Conservation (phyloP, 2,329 filamentous ascomycete genomes). For the Furcasterigmium sp. region DNA sequence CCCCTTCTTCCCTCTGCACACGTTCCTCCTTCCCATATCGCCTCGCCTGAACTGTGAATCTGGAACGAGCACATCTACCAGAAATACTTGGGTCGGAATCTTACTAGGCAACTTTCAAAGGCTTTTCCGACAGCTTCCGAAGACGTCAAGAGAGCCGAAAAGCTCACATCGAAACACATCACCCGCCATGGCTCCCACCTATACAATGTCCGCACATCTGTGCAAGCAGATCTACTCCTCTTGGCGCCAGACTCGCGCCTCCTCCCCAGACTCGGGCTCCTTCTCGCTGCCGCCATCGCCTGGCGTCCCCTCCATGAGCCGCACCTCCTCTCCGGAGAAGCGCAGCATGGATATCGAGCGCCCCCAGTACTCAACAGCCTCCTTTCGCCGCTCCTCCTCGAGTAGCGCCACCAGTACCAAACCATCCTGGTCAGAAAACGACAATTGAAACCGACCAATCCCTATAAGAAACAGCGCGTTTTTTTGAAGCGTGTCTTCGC, state of each 20-base stretch:
- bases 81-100: too few species aligned
- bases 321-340: conserved; percentile 30
- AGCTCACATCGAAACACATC: conserved; percentile 2
- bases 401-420: conserved; percentile 8
- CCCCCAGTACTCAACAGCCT: conserved; percentile 19
- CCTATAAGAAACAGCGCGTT: too few species aligned
- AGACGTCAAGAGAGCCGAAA: not conserved
- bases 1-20: not conserved
- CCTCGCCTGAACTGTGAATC: not conserved
- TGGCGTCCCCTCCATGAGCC: conserved; percentile 18
- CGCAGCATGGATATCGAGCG: conserved; percentile 43
- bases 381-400: conserved; percentile 21
- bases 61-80: not conserved
- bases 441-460: not conserved
- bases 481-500: too few species aligned
- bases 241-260: conserved; percentile 47
- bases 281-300: conserved; percentile 19
- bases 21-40: not conserved
- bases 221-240: conserved; percentile 56
- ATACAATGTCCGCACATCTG: conserved; percentile 57
- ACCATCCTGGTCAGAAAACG: conserved; percentile 19
- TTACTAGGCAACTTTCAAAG: too few species aligned
- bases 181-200: conserved; percentile 48
- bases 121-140: not conserved
- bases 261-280: conserved; percentile 24